Conservation (phyloP, 1,284 basidiomycete species). For the Naganishia sp. region DNA sequence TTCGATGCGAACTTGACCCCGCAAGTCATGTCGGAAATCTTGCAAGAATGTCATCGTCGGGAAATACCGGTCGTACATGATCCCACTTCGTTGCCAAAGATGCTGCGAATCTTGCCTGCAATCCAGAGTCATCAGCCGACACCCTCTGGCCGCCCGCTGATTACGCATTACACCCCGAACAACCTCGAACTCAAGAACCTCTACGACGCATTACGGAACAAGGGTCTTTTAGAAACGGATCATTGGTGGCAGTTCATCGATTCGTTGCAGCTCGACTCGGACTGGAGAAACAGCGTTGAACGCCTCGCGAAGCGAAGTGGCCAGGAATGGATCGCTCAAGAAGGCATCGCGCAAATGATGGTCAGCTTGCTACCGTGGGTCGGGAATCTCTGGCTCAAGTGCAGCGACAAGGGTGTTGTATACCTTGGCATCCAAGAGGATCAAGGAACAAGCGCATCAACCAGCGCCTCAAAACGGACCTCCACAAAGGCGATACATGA, state of each 20-base stretch:
- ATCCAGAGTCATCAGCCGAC: constrained; percentile 55
- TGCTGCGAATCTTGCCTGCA: constrained; percentile 67
- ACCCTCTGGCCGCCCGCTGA: constrained; percentile 39
- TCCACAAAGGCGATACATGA: not conserved
- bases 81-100: constrained; percentile 84
- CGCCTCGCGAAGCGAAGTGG: constrained; percentile 57
- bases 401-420: constrained; percentile 61
- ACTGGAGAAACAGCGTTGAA: constrained; percentile 62
- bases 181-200: constrained; percentile 70
- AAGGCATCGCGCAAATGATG: constrained; percentile 75
- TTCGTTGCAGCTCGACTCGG: constrained; percentile 32
- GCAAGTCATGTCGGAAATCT: constrained; percentile 59
- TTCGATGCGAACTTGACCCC: constrained; percentile 79
- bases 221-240: constrained; percentile 29
- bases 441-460: not conserved
- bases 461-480: not conserved
- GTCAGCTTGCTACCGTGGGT: constrained; percentile 77
- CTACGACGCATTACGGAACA: constrained; percentile 56
- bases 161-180: constrained; percentile 77
- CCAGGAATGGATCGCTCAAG: constrained; percentile 65
- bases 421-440: constrained; percentile 39
- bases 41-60: constrained; percentile 56
- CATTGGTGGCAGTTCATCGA: constrained; percentile 34
- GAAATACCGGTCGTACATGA: constrained; percentile 61
- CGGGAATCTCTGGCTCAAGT: constrained; percentile 77